Base-by-base conservation (phyloP, 1,284 basidiomycete genomes). In the Austroboletus niveus region DNA sequence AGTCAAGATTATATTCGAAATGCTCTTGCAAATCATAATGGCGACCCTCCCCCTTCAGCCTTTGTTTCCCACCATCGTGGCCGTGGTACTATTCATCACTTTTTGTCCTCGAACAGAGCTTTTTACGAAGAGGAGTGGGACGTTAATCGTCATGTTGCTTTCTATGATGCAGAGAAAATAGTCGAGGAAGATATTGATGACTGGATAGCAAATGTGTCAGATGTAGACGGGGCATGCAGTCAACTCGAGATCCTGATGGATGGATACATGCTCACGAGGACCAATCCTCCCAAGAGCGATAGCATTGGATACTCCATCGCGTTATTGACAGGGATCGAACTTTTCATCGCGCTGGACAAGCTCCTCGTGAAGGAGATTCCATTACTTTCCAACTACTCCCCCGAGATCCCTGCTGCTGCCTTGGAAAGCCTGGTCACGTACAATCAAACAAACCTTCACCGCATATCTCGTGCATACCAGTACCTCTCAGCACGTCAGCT, bases 71-170 rank as follows among this genome's bases (percentile, higher is more conserved):
- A 6, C 4, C 41, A 47, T 31, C 50, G 11, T 17, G 17, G 17
- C 17, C 17, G 17, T 17, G 17, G 17, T 24, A 51, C 42, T 14
- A 32, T 58, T 5, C 30, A 52, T 7, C 46, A 58, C 7, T 58
- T 58, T n/a, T 22, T 58, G 17, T 48, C 52, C 31, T 36, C 22
- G 7, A 36, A 55, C 20, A 42, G 38, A 11, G 8, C 22, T 3
- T 59, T 56, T 17, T 59, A 24, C 22, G 5, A 24, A 24, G 3
- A 24, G 4, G 22, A 24, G 5, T 24, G 22, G 22, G 5, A 24
- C 22, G 22, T 24, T 5, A 24, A 24, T 52, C 32, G 6, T 67
- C 22, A 5, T 24, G 22, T 5, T 24, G 58, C 63, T 8, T 57
- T 72, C 20, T 22, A 39, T 39, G 38, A 39, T 8, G 38, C 20